Conservation (phyloP, 768 basidiomycete genomes). For the Termitomyces sp. region DNA sequence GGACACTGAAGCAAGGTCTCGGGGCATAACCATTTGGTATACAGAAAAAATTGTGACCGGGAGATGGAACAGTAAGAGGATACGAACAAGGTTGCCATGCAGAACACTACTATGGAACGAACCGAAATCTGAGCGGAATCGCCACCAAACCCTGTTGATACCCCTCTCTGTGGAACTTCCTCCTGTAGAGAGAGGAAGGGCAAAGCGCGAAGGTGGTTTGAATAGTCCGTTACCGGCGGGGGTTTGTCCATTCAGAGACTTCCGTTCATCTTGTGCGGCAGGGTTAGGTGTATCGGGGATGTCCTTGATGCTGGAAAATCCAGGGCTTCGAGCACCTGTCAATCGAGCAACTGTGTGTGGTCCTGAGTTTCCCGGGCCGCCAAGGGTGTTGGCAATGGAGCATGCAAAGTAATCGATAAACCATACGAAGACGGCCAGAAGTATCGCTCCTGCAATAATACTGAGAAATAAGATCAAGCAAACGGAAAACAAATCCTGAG, state of each 20-base stretch:
- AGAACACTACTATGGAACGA: slow-evolving; percentile 81
- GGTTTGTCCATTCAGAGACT: slow-evolving; percentile 43
- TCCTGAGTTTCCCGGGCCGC: slow-evolving; percentile 13
- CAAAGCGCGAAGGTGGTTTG: slow-evolving; percentile 27
- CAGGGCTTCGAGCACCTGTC: slow-evolving; percentile 36
- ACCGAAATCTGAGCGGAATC: slow-evolving; percentile 58
- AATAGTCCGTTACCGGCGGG: slow-evolving; percentile 23
- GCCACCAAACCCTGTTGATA: slow-evolving; percentile 49
- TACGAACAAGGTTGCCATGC: slow-evolving; percentile 88
- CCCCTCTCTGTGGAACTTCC: slow-evolving; percentile 31
- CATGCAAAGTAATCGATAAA: slow-evolving; percentile 57
- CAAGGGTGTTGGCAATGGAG: slow-evolving; percentile 28
- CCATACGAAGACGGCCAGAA: slow-evolving; percentile 73
- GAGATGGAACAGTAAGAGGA: slow-evolving; percentile 91
- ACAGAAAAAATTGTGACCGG: slow-evolving; percentile 91
- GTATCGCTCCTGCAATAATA: slow-evolving; percentile 70
- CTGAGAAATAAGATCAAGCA: slow-evolving; percentile 83
- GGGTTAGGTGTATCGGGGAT: slow-evolving; percentile 34
- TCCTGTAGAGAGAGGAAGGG: slow-evolving; percentile 22
- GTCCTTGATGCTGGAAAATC: slow-evolving; percentile 49
- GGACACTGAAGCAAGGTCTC: slow-evolving; percentile 46
- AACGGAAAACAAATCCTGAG: slow-evolving; percentile 78
- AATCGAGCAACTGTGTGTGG: slow-evolving; percentile 19
- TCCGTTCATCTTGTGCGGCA: slow-evolving; percentile 43
- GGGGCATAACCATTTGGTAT: slow-evolving; percentile 75